Conservation (phyloP, 2,329 filamentous ascomycete genomes). For the Cladophialophora immunda region DNA sequence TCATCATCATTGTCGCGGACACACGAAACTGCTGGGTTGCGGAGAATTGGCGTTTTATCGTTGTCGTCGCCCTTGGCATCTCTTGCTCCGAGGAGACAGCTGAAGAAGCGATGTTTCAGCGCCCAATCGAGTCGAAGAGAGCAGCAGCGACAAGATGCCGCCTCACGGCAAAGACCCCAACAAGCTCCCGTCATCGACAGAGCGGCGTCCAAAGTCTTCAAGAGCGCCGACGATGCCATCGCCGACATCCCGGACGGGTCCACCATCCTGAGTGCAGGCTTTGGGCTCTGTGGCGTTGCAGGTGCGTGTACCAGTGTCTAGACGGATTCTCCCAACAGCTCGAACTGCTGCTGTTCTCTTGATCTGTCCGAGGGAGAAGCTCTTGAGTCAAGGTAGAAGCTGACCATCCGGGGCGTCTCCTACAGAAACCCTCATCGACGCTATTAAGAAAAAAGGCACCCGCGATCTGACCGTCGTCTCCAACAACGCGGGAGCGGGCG, state of each 20-base stretch:
- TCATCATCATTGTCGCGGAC: neutral
- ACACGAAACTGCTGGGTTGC: neutral
- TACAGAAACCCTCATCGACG: conserved; percentile 74
- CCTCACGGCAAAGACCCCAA: neutral
- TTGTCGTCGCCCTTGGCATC: neutral
- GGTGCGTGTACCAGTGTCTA: conserved; percentile 52
- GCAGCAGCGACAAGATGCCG: neutral
- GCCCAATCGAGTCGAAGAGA: conserved; percentile 2
- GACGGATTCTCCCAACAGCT: neutral
- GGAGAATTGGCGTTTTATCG: neutral
- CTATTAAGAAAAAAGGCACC: conserved; percentile 68
- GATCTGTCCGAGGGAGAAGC: neutral
- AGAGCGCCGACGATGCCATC: conserved; percentile 70
- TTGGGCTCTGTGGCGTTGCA: conserved; percentile 81
- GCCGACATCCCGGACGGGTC: conserved; percentile 74
- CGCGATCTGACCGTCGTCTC: conserved; percentile 75
- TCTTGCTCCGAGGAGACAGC: neutral
- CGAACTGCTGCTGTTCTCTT: neutral
- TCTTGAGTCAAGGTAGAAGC: neutral
- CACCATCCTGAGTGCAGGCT: conserved; percentile 78
- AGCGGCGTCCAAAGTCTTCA: conserved; percentile 48
- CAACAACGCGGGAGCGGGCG: conserved; percentile 79
- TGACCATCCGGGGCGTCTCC: neutral
- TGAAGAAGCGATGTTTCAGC: conserved; percentile 13
- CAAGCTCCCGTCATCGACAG: conserved; percentile 34